Percentiles rank a stretch among this genome's conserved stretches.
Evolutionary conservation across 768 basidiomycete genomes (phyloP).

Genomic region (Tulasnella sp.): DNA sequence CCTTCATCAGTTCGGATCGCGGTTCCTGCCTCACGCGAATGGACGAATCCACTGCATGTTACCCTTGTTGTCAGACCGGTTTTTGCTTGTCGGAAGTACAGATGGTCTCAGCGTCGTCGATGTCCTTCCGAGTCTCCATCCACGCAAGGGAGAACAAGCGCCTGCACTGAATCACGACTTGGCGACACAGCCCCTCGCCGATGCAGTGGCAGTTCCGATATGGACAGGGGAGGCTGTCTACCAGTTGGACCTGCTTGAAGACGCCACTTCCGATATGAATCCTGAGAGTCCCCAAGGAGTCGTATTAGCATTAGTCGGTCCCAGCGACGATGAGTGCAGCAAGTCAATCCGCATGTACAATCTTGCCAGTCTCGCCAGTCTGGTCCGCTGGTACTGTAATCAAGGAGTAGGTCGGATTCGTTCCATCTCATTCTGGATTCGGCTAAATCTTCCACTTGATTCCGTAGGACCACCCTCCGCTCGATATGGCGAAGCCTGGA

Average conservation of each 20-base stretch:
- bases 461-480: constrained; percentile 45
- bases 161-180: constrained; percentile 44
- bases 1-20: constrained; percentile 79
- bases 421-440: background rate
- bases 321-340: constrained; percentile 59
- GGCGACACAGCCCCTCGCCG: constrained; percentile 63
- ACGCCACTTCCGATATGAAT: constrained; percentile 57
- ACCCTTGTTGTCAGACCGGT: constrained; percentile 63
- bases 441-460: background rate
- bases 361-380: constrained; percentile 68
- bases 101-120: constrained; percentile 80
- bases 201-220: constrained; percentile 66
- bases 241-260: constrained; percentile 76
- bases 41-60: constrained; percentile 75
- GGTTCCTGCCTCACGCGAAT: constrained; percentile 80
- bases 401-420: constrained; percentile 57
- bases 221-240: constrained; percentile 81
- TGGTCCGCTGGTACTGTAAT: constrained; percentile 73
- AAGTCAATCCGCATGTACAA: constrained; percentile 83
- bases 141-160: constrained; percentile 53
- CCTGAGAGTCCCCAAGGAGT: constrained; percentile 67
- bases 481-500: constrained; percentile 52
- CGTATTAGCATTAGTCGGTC: constrained; percentile 71
- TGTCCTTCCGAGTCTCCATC: constrained; percentile 64
- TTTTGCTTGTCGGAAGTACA: constrained; percentile 79